These are phyloP conservation scores for Diaporthe sp. DNA, from an alignment of 2,329 filamentous ascomycete genomes.

Conservation along the genomic window DNA sequence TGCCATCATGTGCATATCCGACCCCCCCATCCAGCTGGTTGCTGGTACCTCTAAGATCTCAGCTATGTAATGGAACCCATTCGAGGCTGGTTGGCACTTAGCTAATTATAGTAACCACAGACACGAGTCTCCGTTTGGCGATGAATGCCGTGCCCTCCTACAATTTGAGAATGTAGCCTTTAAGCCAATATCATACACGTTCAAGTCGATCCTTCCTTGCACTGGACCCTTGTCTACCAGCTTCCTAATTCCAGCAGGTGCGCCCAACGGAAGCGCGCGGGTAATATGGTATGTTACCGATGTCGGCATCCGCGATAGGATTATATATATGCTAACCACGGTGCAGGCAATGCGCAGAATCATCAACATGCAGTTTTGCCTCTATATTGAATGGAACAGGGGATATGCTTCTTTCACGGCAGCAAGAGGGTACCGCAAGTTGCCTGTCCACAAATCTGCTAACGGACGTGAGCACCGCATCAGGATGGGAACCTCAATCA, in stretches of 20 bases:
- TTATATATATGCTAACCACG: too few relatives aligned
- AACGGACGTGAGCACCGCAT: neutral
- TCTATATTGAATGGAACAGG: neutral
- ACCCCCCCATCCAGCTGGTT: neutral
- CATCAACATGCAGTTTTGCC: neutral
- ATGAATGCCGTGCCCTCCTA: neutral
- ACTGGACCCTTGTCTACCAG: neutral
- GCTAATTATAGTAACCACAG: neutral
- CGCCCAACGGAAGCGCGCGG: neutral
- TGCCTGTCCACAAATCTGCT: neutral
- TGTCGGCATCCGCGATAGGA: too few relatives aligned
- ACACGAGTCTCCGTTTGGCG: neutral
- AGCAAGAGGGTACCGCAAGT: neutral
- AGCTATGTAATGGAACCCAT: neutral
- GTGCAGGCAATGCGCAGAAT: neutral
- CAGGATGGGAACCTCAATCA: neutral
- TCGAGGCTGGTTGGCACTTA: neutral
- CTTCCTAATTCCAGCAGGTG: neutral
- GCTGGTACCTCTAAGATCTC: neutral
- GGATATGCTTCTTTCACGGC: neutral
- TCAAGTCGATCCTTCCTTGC: neutral
- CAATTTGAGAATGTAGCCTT: neutral
- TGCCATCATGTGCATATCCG: neutral
- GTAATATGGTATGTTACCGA: neutral
- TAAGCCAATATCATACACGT: neutral